Conservation (phyloP, 305 asterid species). For the Euphrasia arctica region DNA sequence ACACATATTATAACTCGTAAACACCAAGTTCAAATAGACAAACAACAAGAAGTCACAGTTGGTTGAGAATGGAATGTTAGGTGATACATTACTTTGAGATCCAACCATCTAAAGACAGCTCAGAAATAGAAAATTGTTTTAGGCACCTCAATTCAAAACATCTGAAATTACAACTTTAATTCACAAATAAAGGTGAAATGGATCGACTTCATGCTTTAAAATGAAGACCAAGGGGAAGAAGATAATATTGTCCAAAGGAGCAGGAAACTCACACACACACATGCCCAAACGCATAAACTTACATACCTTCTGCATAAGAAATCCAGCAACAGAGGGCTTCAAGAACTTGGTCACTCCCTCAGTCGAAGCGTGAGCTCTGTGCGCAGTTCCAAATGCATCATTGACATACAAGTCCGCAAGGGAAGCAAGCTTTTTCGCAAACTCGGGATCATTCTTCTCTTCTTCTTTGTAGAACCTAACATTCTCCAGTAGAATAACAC, state of each 20-base stretch:
- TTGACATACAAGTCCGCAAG: constrained; percentile 67
- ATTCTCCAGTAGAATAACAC: constrained; percentile 75
- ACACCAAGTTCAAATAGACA: background rate
- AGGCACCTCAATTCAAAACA: background rate
- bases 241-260: background rate
- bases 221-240: too few relatives aligned
- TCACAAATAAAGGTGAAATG: background rate
- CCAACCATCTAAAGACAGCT: background rate
- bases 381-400: constrained; percentile 83
- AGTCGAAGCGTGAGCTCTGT: constrained; percentile 86
- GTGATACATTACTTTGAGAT: background rate
- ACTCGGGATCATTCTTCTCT: constrained; percentile 77
- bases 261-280: background rate
- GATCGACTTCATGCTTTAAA: too few relatives aligned
- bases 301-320: constrained; percentile 71
- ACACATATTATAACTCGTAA: background rate
- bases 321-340: constrained; percentile 85
- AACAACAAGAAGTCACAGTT: background rate
- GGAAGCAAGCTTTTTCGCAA: constrained; percentile 72
- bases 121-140: background rate
- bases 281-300: background rate
- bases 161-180: background rate
- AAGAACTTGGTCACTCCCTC: constrained; percentile 75
- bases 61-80: background rate
- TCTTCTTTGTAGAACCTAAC: constrained; percentile 80